Conservation (phyloP, 768 basidiomycete species). For the Trametes cubensis region DNA sequence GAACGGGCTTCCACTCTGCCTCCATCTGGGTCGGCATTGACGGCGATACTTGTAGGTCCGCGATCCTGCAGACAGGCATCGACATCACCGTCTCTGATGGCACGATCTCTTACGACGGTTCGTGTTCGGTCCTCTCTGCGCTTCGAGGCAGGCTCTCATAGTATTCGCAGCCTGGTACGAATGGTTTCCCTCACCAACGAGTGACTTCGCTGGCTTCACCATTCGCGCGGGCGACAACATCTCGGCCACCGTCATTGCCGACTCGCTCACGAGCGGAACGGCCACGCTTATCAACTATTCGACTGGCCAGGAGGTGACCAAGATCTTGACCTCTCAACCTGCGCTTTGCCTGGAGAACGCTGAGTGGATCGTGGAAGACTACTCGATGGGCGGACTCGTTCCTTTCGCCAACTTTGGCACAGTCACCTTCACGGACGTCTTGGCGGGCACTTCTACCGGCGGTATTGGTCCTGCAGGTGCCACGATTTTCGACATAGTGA, state of each 20-base stretch:
- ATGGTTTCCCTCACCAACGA: conserved; percentile 38
- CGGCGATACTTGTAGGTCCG: conserved; percentile 39
- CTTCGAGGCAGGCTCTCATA: too few species aligned
- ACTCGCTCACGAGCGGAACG: conserved; percentile 31
- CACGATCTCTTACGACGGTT: conserved; percentile 36
- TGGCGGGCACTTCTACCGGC: conserved; percentile 34
- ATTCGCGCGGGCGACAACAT: conserved; percentile 35
- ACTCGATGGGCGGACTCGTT: conserved; percentile 32
- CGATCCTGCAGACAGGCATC: conserved; percentile 42
- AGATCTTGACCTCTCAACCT: conserved; percentile 34
- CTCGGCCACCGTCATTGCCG: conserved; percentile 35
- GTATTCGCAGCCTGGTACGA: conserved; percentile 35
- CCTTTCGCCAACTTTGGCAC: conserved; percentile 43
- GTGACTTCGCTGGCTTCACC: conserved; percentile 38
- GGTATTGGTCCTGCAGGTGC: conserved; percentile 33
- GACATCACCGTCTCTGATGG: conserved; percentile 36
- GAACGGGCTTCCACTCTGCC: conserved; percentile 31
- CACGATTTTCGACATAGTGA: conserved; percentile 41
- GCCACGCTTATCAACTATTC: conserved; percentile 34
- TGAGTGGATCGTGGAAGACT: conserved; percentile 45
- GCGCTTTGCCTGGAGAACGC: conserved; percentile 40
- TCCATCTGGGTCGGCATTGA: conserved; percentile 44
- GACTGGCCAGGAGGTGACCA: conserved; percentile 34
- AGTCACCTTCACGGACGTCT: conserved; percentile 39
- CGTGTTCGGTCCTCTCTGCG: conserved; percentile 4